Evolutionary conservation across 2,329 filamentous ascomycete genomes (phyloP), one percentile per base, ranked within the genome.

Genomic region (Beauveria bassiana): DNA sequence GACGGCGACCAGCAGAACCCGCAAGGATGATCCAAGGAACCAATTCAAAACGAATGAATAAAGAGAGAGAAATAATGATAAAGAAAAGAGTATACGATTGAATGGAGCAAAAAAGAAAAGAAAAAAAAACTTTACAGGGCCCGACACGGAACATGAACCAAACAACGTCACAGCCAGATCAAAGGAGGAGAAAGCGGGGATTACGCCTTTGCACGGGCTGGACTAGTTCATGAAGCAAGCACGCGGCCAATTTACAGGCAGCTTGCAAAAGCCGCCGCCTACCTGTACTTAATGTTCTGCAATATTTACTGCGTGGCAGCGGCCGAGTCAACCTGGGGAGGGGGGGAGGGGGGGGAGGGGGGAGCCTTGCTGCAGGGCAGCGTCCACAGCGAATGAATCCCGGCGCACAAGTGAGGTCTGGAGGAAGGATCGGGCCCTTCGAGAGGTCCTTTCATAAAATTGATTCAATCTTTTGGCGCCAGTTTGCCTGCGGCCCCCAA

Each of bases 161-260:
- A 42, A 50, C 28, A 59, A 59, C 56, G 56, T 59, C 56, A 59
- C 56, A 50, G 31, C 55, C 56, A 59, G 56, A 59, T 42, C 56
- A 59, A 57, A 57, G 54, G 56, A 59, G 56, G 56, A 59, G 56
- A 59, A 59, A 59, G 56, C 56, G 56, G 56, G 56, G 56, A 59
- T 59, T 42, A 20, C 45, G 54, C 38, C 34, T 50, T 50, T 34
- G 56, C 22, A 50, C 56, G 45, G 56, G 56, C 45, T 26, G 38
- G 46, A 20, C 43, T 50, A 10, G 43, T 43, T 31, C 43, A 49
- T 50, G 45, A 28, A 28, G 20, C 31, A 22, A 18, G 50, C 45
- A 22, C 38, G 5, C 2, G 14, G 34, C 34, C 51, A 45, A 55
- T 45, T 55, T 45, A 55, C 53, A 55, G 53, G 53, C 31, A 14